Percentiles rank a stretch among this genome's conserved stretches.
Evolutionary conservation across 23 red algal species (phyloP).

Genomic region (Gracilaria gracilis): DNA sequence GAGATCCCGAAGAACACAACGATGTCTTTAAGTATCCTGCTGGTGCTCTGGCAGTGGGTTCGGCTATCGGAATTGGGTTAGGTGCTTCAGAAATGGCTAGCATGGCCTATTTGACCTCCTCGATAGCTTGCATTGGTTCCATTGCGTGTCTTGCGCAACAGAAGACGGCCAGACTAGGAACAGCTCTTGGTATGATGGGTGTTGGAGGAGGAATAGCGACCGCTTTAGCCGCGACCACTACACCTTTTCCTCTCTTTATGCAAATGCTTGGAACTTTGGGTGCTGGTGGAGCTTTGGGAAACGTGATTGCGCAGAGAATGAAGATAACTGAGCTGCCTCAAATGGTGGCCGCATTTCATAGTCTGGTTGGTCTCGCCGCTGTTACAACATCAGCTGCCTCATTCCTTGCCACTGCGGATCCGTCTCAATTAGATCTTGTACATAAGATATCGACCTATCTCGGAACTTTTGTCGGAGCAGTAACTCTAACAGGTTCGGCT

Average conservation of each 20-base stretch:
- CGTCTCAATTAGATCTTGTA: conserved; percentile 57
- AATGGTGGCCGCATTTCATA: conserved; percentile 82
- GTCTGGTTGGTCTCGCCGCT: conserved; percentile 76
- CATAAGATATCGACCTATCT: conserved; percentile 72
- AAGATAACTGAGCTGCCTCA: conserved; percentile 81
- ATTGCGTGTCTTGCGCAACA: conserved; percentile 72
- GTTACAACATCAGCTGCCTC: conserved; percentile 75
- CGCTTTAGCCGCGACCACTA: conserved; percentile 58
- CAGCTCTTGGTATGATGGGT: conserved; percentile 67
- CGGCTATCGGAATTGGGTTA: conserved; percentile 56
- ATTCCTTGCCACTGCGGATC: conserved; percentile 70
- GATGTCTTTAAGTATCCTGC: conserved; percentile 72
- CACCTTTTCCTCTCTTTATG: conserved; percentile 47
- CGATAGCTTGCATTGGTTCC: conserved; percentile 68
- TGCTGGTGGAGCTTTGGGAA: conserved; percentile 61
- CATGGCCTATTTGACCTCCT: conserved; percentile 73
- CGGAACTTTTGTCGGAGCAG: conserved; percentile 75
- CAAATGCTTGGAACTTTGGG: conserved; percentile 66
- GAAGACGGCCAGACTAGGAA: conserved; percentile 73
- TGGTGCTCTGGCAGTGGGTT: conserved; percentile 62
- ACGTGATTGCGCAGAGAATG: conserved; percentile 55
- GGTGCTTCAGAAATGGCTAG: conserved; percentile 69
- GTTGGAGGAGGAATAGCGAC: conserved; percentile 66
- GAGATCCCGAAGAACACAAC: conserved; percentile 77
- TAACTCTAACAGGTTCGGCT: conserved; percentile 76